These are phyloP conservation scores for Backusella morwellensis DNA, from an alignment of 192 early-diverging fungal species.

Conservation along the genomic window DNA sequence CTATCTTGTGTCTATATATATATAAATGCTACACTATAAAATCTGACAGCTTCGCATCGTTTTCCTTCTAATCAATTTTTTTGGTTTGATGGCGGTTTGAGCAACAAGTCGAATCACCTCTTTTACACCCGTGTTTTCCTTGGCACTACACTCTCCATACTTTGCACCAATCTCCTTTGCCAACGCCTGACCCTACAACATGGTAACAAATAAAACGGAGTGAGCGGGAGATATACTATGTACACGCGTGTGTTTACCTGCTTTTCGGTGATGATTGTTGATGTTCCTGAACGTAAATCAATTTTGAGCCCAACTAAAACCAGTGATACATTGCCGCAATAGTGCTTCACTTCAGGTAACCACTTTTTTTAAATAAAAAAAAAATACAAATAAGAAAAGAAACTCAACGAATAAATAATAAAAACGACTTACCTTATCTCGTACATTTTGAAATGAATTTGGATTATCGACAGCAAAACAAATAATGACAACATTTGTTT, in stretches of 20 bases:
- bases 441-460: conserved; percentile 16
- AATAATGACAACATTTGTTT: conserved; percentile 9
- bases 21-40: not conserved
- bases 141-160: conserved; percentile 13
- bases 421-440: conserved; percentile 6
- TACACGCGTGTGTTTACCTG: not conserved
- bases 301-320: conserved; percentile 3
- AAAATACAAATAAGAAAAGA: not conserved
- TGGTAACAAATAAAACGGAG: too few relatives aligned
- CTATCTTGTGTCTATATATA: not conserved
- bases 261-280: not conserved
- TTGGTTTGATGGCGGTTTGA: conserved; percentile 13
- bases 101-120: conserved; percentile 11
- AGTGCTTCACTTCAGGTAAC: conserved; percentile 11
- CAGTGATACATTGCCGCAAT: conserved; percentile 6
- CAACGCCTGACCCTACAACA: not conserved
- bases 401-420: not conserved
- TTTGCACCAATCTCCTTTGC: conserved; percentile 15
- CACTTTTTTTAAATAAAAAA: not conserved
- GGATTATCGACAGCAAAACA: conserved; percentile 9
- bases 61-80: not conserved
- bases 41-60: not conserved
- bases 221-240: not conserved
- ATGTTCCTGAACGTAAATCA: conserved; percentile 4
- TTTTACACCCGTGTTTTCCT: not conserved